phyloP scores from a whole-genome alignment of 139 green algal genomes.

The Gonium pectorale region DNA sequence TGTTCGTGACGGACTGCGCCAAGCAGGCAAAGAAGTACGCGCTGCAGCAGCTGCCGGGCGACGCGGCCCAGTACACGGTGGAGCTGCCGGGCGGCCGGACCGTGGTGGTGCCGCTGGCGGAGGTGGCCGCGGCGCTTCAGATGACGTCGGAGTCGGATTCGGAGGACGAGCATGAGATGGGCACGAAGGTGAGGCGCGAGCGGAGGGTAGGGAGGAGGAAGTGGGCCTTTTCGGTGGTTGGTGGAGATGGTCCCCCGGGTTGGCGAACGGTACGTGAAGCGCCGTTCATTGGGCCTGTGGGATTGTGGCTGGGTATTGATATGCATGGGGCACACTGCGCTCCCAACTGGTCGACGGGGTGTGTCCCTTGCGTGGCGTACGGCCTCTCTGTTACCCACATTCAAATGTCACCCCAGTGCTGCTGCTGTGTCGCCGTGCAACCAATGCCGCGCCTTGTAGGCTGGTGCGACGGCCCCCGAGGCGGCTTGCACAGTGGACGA shows the following conservation, averaged over 20 bases:
- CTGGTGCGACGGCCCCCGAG: neutral
- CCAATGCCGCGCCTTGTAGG: neutral
- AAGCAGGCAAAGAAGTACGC: slow-evolving; percentile 33
- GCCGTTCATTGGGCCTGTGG: no score
- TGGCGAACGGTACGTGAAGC: no score
- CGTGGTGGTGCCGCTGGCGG: slow-evolving; percentile 2
- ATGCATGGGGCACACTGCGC: no score
- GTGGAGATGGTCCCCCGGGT: no score
- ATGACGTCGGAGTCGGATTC: slow-evolving; percentile 4
- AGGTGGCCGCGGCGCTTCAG: slow-evolving; percentile 1
- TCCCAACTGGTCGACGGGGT: no score
- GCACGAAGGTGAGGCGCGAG: neutral
- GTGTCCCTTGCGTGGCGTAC: no score
- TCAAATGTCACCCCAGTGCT: no score
- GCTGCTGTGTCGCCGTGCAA: neutral
- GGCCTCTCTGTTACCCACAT: no score
- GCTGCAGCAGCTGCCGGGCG: neutral
- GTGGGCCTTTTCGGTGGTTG: no score
- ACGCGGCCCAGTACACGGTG: neutral
- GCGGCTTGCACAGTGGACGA: neutral
- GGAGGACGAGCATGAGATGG: neutral
- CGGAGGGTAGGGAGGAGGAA: neutral
- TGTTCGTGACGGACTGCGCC: slow-evolving; percentile 27
- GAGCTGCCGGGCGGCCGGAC: neutral
- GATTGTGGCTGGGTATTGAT: no score